Evolutionary conservation across 495 filamentous ascomycete species (phyloP).

Genomic region (Hypoxylon trugodes): DNA sequence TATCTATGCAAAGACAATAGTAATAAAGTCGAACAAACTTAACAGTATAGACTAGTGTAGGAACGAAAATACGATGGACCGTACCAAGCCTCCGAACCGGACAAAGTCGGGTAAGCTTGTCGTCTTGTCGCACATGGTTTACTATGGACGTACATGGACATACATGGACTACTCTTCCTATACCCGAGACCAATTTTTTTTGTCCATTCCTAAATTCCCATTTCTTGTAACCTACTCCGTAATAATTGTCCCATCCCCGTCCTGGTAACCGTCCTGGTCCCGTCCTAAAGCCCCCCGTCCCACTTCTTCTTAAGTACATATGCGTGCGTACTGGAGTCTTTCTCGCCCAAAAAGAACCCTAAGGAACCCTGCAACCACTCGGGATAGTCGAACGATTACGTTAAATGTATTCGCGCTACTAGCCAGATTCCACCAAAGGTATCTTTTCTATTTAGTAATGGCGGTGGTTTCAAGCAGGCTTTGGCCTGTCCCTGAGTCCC

Average conservation of each 20-base stretch:
- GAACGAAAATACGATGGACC: slow-evolving; percentile 5
- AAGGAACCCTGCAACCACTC: slow-evolving; percentile 49
- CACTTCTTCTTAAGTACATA: no score
- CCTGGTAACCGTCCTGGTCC: slow-evolving; percentile 10
- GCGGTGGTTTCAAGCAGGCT: slow-evolving; percentile 34
- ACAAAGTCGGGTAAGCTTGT: neutral
- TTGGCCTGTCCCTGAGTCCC: slow-evolving; percentile 32
- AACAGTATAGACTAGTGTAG: no score
- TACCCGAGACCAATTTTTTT: slow-evolving; percentile 13
- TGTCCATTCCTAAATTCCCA: neutral
- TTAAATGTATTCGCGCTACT: slow-evolving; percentile 57
- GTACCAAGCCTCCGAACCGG: slow-evolving; percentile 5
- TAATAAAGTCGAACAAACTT: no score
- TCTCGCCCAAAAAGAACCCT: slow-evolving; percentile 8
- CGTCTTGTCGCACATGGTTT: slow-evolving; percentile 4
- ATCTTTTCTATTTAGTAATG: slow-evolving; percentile 62
- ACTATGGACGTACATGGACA: neutral
- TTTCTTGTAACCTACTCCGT: neutral
- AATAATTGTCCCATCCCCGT: slow-evolving; percentile 8
- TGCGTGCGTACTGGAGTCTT: neutral
- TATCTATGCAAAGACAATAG: neutral
- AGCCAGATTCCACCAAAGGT: slow-evolving; percentile 42
- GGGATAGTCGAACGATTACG: slow-evolving; percentile 59
- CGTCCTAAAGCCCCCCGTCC: slow-evolving; percentile 4
- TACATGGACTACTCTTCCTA: neutral